Evolutionary conservation across 306 rosid species (phyloP).

Genomic region (Hippophae tibetana): DNA sequence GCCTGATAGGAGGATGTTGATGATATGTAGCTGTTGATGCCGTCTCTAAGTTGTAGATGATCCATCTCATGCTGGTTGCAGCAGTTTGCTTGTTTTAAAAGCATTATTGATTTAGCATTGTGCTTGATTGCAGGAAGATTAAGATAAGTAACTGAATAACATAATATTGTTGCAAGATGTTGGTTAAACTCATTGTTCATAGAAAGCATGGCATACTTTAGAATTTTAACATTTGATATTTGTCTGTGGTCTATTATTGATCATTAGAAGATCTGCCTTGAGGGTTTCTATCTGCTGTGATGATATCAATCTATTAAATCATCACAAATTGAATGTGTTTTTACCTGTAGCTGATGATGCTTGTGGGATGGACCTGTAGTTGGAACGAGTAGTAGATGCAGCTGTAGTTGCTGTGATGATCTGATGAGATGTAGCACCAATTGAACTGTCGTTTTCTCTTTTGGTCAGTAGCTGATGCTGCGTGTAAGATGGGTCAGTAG

Average conservation of each 20-base stretch:
- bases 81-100: slow-evolving; percentile 56
- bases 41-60: slow-evolving; percentile 56
- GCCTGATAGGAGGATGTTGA: slow-evolving; percentile 56
- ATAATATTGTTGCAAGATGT: slow-evolving; percentile 50
- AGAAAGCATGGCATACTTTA: slow-evolving; percentile 18
- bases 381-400: slow-evolving; percentile 5
- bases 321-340: slow-evolving; percentile 33
- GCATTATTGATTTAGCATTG: slow-evolving; percentile 44
- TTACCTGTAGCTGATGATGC: slow-evolving; percentile 39
- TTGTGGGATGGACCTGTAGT: background rate
- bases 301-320: slow-evolving; percentile 2
- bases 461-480: background rate
- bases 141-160: slow-evolving; percentile 39
- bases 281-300: slow-evolving; percentile 40
- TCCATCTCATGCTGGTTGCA: slow-evolving; percentile 69
- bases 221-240: slow-evolving; percentile 35
- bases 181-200: slow-evolving; percentile 32
- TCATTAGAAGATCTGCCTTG: slow-evolving; percentile 9
- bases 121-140: slow-evolving; percentile 44
- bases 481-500: background rate
- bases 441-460: background rate
- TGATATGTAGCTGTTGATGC: slow-evolving; percentile 51
- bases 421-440: background rate
- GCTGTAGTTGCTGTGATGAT: background rate
- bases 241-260: slow-evolving; percentile 19